phyloP scores from a whole-genome alignment of 176 grass and related monocot genomes.

The Melocanna baccifera region DNA sequence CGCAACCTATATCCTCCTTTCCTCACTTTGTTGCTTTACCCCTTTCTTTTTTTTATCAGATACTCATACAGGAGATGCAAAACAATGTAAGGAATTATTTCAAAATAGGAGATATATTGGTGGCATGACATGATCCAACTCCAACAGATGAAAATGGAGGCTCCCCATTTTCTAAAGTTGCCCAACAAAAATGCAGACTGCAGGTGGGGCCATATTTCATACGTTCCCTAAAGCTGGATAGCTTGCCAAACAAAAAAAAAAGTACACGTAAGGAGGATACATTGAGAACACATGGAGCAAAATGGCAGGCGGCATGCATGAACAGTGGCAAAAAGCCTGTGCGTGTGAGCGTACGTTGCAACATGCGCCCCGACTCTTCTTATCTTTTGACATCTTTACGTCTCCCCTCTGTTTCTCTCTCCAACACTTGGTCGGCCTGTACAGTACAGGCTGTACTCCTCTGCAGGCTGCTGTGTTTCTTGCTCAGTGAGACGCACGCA shows the following conservation, averaged over 20 bases:
- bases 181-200: neutral
- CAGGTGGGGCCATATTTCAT: too few relatives aligned
- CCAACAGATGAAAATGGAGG: neutral
- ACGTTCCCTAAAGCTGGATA: neutral
- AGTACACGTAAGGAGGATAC: neutral
- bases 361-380: neutral
- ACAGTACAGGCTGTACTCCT: too few relatives aligned
- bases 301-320: slow-evolving; percentile 5
- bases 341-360: neutral
- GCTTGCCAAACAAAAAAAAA: neutral
- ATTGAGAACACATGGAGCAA: neutral
- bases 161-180: neutral
- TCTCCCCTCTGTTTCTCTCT: neutral
- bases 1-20: neutral
- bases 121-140: neutral
- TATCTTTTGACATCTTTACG: slow-evolving; percentile 24
- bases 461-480: neutral
- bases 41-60: neutral
- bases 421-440: neutral
- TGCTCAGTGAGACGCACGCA: slow-evolving; percentile 25
- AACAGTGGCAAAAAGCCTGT: slow-evolving; percentile 16
- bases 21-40: neutral
- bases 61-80: neutral
- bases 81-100: neutral
- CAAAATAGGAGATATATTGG: neutral